Evolutionary conservation across 2,329 filamentous ascomycete genomes (phyloP), one percentile per base, ranked within the genome.

Genomic region (Pseudocercospora musae): DNA sequence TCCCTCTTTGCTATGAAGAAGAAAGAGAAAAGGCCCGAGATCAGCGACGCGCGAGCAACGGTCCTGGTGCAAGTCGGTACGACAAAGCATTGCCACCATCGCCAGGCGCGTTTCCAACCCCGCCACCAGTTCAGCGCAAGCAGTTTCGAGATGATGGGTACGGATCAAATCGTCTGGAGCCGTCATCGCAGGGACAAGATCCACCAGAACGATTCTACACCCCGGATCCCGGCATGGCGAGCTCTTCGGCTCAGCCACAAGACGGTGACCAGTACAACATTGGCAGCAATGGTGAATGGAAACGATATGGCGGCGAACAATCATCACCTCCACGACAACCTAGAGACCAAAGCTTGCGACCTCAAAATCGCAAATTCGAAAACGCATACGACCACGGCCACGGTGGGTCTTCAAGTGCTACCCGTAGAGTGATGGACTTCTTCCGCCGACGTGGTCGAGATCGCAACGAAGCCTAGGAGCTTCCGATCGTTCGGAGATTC

Each of bases 361-460:
- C 96, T 79, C 89, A 88, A 75, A 92, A 94, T 77, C 87, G 92
- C 61, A 88, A 86, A 68, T 96, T 99, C 70, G 88, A 86, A 1
- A 92, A 97, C 71, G 92, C 90, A 1, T 97, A 96, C 74, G 92
- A 96, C 64, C 89, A 91, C 68, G 81, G 79, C 50, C 82, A 92
- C 72, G 88, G 88, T 31, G 94, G 94, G 49, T 96, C 90, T 76
- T 94, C 88, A 67, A 91, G 91, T 60, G 90, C 92, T 2, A 92
- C 93, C 13, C 89, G 93, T 75, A 88, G 92, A 74, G 95, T 99
- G 42, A 98, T 99, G 93, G 94, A 99, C 79, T 96, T 98, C 78
- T 99, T 99, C 82, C 85, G 95, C 70, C 85, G 93, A 75, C 86
- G 93, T 74, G 91, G 90, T 60, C 92, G 89, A 79, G 91, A 76